Evolutionary conservation across 495 filamentous ascomycete genomes (phyloP).

Genomic region (Podospora pseudopauciseta): DNA sequence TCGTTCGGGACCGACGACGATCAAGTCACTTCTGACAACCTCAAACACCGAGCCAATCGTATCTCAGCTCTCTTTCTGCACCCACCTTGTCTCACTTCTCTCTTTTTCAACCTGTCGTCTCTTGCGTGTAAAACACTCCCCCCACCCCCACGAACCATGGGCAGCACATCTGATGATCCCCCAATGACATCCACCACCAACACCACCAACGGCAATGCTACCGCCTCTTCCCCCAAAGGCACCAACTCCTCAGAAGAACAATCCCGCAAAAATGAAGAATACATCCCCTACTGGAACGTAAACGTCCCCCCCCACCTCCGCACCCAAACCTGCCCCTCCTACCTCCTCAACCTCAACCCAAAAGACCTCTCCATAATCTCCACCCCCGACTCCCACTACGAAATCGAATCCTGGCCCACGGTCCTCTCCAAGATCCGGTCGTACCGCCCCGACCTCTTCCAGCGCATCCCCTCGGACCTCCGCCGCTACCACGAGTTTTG

Average conservation of each 20-base stretch:
- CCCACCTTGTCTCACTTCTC: neutral
- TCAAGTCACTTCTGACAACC: neutral
- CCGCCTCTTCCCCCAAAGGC: neutral
- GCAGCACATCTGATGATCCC: neutral
- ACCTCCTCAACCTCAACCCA: constrained; percentile 51
- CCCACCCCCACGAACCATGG: neutral
- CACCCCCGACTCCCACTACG: constrained; percentile 60
- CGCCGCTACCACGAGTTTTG: constrained; percentile 67
- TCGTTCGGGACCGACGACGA: neutral
- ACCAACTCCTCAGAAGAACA: neutral
- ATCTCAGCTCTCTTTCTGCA: neutral
- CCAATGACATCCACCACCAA: neutral
- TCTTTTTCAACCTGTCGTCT: neutral
- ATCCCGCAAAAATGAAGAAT: constrained; percentile 24
- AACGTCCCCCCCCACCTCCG: constrained; percentile 64
- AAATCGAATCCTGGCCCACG: constrained; percentile 56
- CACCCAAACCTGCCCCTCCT: constrained; percentile 64
- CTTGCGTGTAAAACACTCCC: neutral
- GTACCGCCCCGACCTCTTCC: constrained; percentile 71
- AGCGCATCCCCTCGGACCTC: constrained; percentile 68
- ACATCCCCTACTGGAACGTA: constrained; percentile 72
- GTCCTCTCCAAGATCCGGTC: constrained; percentile 57
- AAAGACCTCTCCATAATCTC: constrained; percentile 61
- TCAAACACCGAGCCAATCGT: neutral
- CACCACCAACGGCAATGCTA: neutral